A percentile compares a stretch with the other conserved stretches of the same genome.
phyloP scores from a whole-genome alignment of 73 alveolate genomes.

The Paramecium sexaurelia region DNA sequence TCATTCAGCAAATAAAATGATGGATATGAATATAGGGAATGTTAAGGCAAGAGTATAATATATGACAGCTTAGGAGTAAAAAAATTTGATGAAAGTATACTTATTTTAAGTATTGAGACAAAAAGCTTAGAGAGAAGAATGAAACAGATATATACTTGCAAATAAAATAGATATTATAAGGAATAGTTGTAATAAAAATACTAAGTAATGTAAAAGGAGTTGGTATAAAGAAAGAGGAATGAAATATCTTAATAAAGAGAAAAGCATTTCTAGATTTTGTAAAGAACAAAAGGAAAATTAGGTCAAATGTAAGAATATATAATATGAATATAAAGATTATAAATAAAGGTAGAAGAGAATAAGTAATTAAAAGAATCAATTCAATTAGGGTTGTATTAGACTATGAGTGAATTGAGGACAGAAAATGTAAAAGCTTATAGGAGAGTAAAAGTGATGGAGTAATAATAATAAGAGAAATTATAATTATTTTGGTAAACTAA shows the following conservation, averaged over 20 bases:
- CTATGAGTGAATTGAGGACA: neutral
- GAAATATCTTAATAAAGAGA: neutral
- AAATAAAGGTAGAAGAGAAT: neutral
- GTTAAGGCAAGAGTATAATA: neutral
- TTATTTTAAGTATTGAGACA: neutral
- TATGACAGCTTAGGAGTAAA: neutral
- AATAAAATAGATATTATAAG: neutral
- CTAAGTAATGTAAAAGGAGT: neutral
- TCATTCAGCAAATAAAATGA: neutral
- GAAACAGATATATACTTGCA: neutral
- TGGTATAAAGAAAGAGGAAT: neutral
- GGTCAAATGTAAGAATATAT: neutral
- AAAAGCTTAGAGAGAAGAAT: constrained; percentile 41
- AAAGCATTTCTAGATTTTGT: neutral
- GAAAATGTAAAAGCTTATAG: constrained; percentile 11
- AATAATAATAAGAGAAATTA: neutral
- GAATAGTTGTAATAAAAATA: neutral
- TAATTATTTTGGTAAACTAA: neutral
- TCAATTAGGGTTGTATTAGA: neutral
- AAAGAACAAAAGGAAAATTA: neutral
- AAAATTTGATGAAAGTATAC: neutral
- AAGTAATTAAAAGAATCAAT: constrained; percentile 1
- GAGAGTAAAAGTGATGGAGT: neutral
- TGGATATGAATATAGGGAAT: neutral
- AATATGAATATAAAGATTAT: neutral